Percentiles rank a stretch among this genome's conserved stretches.
phyloP scores from a whole-genome alignment of 164 flowering plant genomes.

The Stephania yunnanensis region DNA sequence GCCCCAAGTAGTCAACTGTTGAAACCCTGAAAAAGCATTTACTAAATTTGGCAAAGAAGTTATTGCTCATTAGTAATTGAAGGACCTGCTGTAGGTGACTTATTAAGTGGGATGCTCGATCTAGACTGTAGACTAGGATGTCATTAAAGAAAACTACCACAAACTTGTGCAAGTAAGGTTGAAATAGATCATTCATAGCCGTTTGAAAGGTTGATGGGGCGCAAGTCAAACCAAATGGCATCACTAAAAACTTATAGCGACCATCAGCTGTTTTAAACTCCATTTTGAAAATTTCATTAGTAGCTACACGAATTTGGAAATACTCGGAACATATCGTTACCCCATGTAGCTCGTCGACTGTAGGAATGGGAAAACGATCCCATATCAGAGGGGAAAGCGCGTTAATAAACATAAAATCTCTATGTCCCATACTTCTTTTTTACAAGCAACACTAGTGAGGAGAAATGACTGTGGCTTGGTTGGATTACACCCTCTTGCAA shows the following conservation, averaged over 20 bases:
- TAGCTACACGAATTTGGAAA: background rate
- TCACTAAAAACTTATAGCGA: background rate
- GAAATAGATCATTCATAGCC: background rate
- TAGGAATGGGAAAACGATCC: background rate
- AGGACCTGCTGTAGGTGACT: too few species aligned
- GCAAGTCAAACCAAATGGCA: background rate
- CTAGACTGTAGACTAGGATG: too few species aligned
- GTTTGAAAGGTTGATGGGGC: background rate
- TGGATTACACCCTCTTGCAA: background rate
- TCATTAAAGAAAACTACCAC: background rate
- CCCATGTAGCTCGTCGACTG: background rate
- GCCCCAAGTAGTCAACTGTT: too few species aligned
- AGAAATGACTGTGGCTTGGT: background rate
- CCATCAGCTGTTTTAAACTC: background rate
- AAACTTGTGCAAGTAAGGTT: background rate
- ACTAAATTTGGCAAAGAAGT: too few species aligned
- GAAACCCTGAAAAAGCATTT: too few species aligned
- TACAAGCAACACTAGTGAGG: background rate
- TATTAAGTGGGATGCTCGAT: too few species aligned
- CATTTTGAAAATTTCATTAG: background rate
- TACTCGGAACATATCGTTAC: background rate
- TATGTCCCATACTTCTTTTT: background rate
- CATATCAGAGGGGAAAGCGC: background rate
- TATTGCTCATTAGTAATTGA: too few species aligned
- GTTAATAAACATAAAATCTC: background rate